phyloP scores from a whole-genome alignment of 306 rosid genomes.

The Gastrolobium villosum region DNA sequence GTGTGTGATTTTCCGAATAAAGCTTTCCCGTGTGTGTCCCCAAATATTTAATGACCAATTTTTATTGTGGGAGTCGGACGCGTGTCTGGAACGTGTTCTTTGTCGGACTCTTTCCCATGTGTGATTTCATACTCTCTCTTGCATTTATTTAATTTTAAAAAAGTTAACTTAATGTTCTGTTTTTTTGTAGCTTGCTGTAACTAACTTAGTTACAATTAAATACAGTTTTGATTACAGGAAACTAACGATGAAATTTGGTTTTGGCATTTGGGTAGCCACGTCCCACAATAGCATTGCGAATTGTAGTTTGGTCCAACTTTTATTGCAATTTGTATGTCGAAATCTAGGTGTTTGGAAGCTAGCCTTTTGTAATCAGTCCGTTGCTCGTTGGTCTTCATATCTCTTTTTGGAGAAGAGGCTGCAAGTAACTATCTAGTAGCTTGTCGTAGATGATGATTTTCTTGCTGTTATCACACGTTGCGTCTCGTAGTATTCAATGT shows the following conservation, averaged over 20 bases:
- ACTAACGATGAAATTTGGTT: slow-evolving; percentile 2
- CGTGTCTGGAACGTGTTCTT: too few species aligned
- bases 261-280: not conserved
- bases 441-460: not conserved
- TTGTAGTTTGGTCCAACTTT: slow-evolving; percentile 4
- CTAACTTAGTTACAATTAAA: too few species aligned
- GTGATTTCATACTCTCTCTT: too few species aligned
- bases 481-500: not conserved
- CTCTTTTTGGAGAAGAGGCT: not conserved
- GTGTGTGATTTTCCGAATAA: too few species aligned
- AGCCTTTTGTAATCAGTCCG: not conserved
- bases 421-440: not conserved
- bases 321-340: not conserved
- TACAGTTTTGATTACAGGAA: too few species aligned
- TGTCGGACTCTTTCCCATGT: too few species aligned
- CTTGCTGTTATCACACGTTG: slow-evolving; percentile 21
- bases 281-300: not conserved
- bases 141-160: too few species aligned
- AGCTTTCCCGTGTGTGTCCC: too few species aligned
- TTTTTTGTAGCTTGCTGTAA: too few species aligned
- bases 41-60: too few species aligned
- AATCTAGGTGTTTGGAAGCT: not conserved
- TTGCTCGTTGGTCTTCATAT: not conserved
- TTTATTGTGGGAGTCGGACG: too few species aligned
- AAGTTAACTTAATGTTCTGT: too few species aligned